Evolutionary conservation across 2,329 filamentous ascomycete genomes (phyloP).

Genomic region (Alternaria alternata): DNA sequence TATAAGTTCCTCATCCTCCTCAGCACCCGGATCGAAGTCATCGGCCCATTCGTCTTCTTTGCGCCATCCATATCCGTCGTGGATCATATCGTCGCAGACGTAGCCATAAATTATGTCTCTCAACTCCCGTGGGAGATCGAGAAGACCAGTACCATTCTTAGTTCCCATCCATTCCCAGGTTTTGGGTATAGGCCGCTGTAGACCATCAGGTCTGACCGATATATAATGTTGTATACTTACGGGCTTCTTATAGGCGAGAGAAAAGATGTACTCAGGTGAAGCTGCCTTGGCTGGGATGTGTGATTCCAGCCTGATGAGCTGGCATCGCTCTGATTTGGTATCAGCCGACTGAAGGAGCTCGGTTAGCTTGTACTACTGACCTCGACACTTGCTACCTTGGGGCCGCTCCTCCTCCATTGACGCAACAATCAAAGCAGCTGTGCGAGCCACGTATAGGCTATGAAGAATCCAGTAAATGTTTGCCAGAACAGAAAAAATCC

Average conservation of each 20-base stretch:
- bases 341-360: not conserved
- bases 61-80: not conserved
- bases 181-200: not conserved
- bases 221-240: not conserved
- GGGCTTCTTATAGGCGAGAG: not conserved
- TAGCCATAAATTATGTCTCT: not conserved
- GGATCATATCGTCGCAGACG: not conserved
- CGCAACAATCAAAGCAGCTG: not conserved
- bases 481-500: not conserved
- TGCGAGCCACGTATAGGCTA: not conserved
- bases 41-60: not conserved
- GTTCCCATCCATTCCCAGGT: not conserved
- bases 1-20: too few relatives aligned
- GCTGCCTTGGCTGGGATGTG: not conserved
- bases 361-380: not conserved
- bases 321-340: not conserved
- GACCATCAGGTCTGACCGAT: not conserved
- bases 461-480: not conserved
- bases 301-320: not conserved
- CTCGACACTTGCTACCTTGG: not conserved
- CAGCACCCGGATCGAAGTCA: too few relatives aligned
- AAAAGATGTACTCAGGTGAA: not conserved
- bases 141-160: not conserved
- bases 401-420: not conserved
- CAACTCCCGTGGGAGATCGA: not conserved